Evolutionary conservation across 2,329 filamentous ascomycete genomes (phyloP).

Genomic region (Trichoderma koningii): DNA sequence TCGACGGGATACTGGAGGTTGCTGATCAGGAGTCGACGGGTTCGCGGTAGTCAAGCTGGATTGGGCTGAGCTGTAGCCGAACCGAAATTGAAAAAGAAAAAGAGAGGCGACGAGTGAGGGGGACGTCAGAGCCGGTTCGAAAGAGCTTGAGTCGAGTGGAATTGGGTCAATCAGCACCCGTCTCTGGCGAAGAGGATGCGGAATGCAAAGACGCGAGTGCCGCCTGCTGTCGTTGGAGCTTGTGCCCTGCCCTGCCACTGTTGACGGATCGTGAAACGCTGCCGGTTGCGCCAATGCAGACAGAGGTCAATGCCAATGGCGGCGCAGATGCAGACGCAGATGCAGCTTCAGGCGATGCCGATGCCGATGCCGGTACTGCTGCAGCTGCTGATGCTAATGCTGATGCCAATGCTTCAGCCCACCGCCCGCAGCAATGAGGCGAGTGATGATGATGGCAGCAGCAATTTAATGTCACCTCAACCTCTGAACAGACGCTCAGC

Average conservation of each 20-base stretch:
- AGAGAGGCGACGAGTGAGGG: slow-evolving; percentile 11
- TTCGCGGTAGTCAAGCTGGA: background rate
- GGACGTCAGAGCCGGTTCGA: background rate
- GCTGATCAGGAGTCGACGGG: background rate
- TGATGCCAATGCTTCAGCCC: too few species aligned
- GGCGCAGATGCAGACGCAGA: background rate
- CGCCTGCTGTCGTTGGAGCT: too few species aligned
- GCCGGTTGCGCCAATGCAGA: too few species aligned
- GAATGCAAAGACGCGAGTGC: too few species aligned
- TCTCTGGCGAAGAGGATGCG: background rate
- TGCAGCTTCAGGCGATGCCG: background rate
- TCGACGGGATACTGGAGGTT: background rate
- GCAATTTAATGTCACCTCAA: too few species aligned
- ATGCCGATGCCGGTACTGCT: slow-evolving; percentile 6
- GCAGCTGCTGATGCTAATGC: too few species aligned
- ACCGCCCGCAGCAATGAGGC: background rate
- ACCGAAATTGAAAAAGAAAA: background rate
- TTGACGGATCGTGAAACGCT: too few species aligned
- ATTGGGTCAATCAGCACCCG: slow-evolving; percentile 5
- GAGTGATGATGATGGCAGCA: slow-evolving; percentile 3
- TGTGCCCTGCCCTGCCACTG: too few species aligned
- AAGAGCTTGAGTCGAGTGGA: background rate
- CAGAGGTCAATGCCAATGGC: background rate
- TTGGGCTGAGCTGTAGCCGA: background rate
- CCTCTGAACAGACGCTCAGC: too few species aligned